Conservation (phyloP, 2,329 filamentous ascomycete genomes). For the Scytalidium lignicola region DNA sequence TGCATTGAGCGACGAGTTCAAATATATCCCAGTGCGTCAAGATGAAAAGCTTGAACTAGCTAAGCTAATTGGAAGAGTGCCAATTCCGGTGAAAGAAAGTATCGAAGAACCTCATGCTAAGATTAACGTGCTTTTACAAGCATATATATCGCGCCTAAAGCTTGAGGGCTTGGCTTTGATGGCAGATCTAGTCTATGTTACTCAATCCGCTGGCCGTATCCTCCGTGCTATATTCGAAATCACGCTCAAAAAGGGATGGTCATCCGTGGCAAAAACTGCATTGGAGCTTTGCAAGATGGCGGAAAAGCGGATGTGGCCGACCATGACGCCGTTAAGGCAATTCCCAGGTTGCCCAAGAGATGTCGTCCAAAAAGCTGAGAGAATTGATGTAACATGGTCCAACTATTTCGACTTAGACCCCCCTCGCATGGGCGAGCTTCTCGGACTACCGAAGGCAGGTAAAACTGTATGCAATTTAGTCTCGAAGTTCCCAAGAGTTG, state of each 20-base stretch:
- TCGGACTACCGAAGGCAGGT: conserved; percentile 85
- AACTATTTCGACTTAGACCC: conserved; percentile 96
- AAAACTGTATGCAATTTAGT: conserved; percentile 80
- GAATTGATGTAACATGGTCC: conserved; percentile 88
- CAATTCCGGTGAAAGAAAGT: conserved; percentile 94
- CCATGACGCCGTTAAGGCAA: conserved; percentile 92
- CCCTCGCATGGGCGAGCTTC: conserved; percentile 89
- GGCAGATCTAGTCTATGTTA: conserved; percentile 98
- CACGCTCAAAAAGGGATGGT: conserved; percentile 94
- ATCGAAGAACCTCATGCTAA: conserved; percentile 96
- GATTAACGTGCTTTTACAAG: conserved; percentile 95
- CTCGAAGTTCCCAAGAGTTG: conserved; percentile 86
- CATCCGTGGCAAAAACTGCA: conserved; percentile 85
- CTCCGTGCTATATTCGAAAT: conserved; percentile 95
- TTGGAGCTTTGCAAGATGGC: conserved; percentile 98
- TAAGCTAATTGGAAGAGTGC: conserved; percentile 83
- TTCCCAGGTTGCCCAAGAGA: conserved; percentile 79
- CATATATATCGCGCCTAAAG: conserved; percentile 91
- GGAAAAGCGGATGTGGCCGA: conserved; percentile 99
- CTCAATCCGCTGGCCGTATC: conserved; percentile 94
- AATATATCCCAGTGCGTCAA: conserved; percentile 95
- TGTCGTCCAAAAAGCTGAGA: conserved; percentile 85
- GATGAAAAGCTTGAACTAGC: conserved; percentile 96
- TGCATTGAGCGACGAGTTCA: conserved; percentile 94
- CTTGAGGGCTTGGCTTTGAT: conserved; percentile 92